Evolutionary conservation across 2,329 filamentous ascomycete species (phyloP).

Genomic region (Aspergillus fumigatus): DNA sequence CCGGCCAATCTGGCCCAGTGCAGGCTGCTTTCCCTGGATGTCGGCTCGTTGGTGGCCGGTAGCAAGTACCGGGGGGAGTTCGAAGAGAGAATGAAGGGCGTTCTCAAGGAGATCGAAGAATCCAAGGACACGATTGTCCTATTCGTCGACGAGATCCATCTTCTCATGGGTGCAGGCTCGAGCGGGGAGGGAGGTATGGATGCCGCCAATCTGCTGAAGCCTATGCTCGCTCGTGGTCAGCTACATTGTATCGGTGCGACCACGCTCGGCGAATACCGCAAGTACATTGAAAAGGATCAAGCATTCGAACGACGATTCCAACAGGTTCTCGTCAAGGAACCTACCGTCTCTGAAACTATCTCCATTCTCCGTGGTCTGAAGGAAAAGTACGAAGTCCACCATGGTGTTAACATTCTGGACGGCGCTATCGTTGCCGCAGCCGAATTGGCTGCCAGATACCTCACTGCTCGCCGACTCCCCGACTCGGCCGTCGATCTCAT

Average conservation of each 20-base stretch:
- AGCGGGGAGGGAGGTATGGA: conserved; percentile 98
- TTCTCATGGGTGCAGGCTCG: conserved; percentile 94
- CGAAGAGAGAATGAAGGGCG: conserved; percentile 98
- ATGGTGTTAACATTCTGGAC: conserved; percentile 94
- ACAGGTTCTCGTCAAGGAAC: conserved; percentile 95
- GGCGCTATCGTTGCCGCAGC: conserved; percentile 87
- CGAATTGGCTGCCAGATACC: conserved; percentile 87
- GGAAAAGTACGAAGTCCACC: conserved; percentile 96
- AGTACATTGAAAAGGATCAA: conserved; percentile 98
- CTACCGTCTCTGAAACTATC: conserved; percentile 79
- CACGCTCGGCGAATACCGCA: conserved; percentile 90
- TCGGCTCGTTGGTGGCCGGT: conserved; percentile 89
- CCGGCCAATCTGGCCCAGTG: conserved; percentile 92
- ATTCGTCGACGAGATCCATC: conserved; percentile 97
- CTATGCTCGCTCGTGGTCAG: conserved; percentile 94
- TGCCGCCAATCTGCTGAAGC: conserved; percentile 93
- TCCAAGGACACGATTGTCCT: conserved; percentile 96
- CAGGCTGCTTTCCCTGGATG: conserved; percentile 89
- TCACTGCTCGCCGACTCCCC: conserved; percentile 83
- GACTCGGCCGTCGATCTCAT: conserved; percentile 96
- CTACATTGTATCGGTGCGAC: conserved; percentile 98
- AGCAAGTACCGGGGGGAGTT: conserved; percentile 99
- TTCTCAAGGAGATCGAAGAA: conserved; percentile 92
- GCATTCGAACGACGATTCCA: conserved; percentile 98
- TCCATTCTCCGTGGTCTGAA: conserved; percentile 98